Evolutionary conservation across 768 basidiomycete species (phyloP).

Genomic region (Tubosaeta brunneosetosa): DNA sequence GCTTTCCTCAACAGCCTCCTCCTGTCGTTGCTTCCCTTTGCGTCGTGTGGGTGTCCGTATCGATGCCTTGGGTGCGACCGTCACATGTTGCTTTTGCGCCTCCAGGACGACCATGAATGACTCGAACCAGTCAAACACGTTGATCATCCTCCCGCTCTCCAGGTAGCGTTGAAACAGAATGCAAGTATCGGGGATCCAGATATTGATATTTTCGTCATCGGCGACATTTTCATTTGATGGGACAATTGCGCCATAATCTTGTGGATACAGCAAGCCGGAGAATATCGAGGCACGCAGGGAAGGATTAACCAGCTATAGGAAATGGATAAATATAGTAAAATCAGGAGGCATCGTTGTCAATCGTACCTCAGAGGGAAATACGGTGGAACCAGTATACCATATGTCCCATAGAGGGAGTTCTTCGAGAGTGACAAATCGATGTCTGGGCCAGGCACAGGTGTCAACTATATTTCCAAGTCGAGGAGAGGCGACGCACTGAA

Average conservation of each 20-base stretch:
- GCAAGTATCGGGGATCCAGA: constrained; percentile 68
- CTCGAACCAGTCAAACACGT: constrained; percentile 86
- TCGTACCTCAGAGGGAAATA: constrained; percentile 65
- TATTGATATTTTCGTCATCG: constrained; percentile 29
- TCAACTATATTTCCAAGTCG: background rate
- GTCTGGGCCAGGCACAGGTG: constrained; percentile 29
- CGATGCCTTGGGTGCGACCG: background rate
- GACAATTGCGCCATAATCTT: constrained; percentile 36
- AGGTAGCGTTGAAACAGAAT: constrained; percentile 74
- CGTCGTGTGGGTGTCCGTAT: constrained; percentile 17
- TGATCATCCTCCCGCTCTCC: constrained; percentile 78
- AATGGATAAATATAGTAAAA: constrained; percentile 1
- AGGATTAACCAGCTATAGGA: constrained; percentile 59
- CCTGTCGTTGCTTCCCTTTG: constrained; percentile 24
- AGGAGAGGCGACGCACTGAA: constrained; percentile 37
- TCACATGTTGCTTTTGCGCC: constrained; percentile 36
- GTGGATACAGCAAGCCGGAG: constrained; percentile 56
- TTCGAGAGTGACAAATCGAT: constrained; percentile 44
- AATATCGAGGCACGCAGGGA: constrained; percentile 58
- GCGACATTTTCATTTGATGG: constrained; percentile 7
- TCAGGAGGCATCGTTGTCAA: background rate
- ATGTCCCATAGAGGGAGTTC: constrained; percentile 57
- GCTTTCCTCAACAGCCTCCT: constrained; percentile 21
- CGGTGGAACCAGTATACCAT: constrained; percentile 65
- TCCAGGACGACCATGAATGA: constrained; percentile 68